Conservation (phyloP, 2,329 filamentous ascomycete genomes). For the Aspergillus latus region DNA sequence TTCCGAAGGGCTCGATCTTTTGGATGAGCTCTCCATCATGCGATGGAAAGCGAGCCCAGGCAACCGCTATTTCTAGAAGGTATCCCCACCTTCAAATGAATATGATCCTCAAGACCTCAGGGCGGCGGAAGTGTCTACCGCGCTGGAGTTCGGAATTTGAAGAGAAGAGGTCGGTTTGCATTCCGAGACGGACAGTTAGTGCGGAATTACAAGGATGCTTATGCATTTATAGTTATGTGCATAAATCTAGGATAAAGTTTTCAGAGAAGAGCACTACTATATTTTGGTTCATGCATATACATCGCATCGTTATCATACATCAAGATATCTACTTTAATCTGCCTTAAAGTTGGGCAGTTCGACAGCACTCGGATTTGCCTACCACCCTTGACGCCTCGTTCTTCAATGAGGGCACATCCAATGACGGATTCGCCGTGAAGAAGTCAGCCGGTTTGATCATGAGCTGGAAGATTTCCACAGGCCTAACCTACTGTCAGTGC, state of each 20-base stretch:
- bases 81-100: background rate
- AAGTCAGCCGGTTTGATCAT: conserved; percentile 54
- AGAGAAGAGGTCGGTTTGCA: background rate
- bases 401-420: conserved; percentile 52
- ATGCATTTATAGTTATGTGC: background rate
- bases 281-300: conserved; percentile 7
- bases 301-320: conserved; percentile 11
- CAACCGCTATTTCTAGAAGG: background rate
- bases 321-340: background rate
- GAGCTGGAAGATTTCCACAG: conserved; percentile 39
- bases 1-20: conserved; percentile 18
- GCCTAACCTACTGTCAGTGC: conserved; percentile 26
- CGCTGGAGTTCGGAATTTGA: background rate
- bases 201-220: background rate
- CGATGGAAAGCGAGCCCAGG: background rate
- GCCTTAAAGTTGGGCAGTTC: conserved; percentile 30
- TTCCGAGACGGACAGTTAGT: conserved; percentile 2
- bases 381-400: conserved; percentile 35
- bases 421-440: conserved; percentile 54
- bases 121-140: background rate
- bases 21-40: conserved; percentile 11
- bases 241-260: background rate
- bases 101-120: background rate
- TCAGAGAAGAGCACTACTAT: too few species aligned
- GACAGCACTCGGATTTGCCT: conserved; percentile 32